Evolutionary conservation across 2,329 filamentous ascomycete species (phyloP), one percentile per base, ranked within the genome.

Genomic region (Fusarium sulawesiense): DNA sequence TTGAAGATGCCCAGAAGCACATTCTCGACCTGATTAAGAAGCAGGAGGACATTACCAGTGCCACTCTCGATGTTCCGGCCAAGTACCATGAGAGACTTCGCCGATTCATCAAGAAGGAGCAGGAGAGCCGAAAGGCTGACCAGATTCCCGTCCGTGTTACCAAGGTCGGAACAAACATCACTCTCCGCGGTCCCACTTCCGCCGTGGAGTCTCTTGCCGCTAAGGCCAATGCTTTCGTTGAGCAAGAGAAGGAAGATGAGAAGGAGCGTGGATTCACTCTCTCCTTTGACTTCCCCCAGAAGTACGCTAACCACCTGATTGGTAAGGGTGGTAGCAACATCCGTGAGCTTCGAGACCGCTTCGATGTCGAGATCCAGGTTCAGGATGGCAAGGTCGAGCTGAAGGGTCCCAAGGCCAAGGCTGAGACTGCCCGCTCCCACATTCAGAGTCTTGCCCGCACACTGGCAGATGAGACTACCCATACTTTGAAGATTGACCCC

Each of bases 331-430:
- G 89, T 20, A 89, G 88, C 80, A 87, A 90, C 76, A 90, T 91
- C 74, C 85, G 85, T 57, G 89, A 91, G 73, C 82, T 92, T 40
- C 86, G 88, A 48, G 89, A 91, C 67, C 87, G 87, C 68, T 91
- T 90, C 64, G 88, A 91, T 63, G 89, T 91, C 7, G 89, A 91
- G 62, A 91, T 99, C 68, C 94, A 98, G 81, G 91, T 98, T 41
- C 91, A 97, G 72, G 93, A 98, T 75, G 96, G 96, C 72, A 94
- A 94, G 81, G 93, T 98, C 51, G 93, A 97, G 80, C 89, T 99
- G 74, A 98, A 97, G 85, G 96, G 97, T 27, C 95, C 96, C 51
- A 93, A 97, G 83, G 93, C 93, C 53, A 98, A 98, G 86, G 93
- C 94, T 2, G 94, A 97, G 79, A 89, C 90, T 51, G 93, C 93